Evolutionary conservation across 805 yeast genomes (phyloP).

Genomic region (Saccharomycopsis fibuligera): DNA sequence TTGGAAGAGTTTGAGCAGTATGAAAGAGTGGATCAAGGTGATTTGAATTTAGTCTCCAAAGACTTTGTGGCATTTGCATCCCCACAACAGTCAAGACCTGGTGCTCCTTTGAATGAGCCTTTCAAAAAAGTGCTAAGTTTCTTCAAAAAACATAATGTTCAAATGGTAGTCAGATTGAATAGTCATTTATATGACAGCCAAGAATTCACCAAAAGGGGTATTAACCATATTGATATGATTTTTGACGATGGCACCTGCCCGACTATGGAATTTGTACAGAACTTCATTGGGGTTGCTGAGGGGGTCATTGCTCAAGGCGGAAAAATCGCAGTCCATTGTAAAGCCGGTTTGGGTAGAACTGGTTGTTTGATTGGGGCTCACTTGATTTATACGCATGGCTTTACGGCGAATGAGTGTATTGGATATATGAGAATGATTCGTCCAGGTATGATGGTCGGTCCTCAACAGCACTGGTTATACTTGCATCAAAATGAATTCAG

Average conservation of each 20-base stretch:
- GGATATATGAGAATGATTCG: conserved; percentile 94
- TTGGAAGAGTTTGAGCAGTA: conserved; percentile 91
- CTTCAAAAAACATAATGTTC: conserved; percentile 67
- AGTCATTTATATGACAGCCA: conserved; percentile 82
- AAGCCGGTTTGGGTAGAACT: conserved; percentile 96
- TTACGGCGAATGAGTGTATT: conserved; percentile 94
- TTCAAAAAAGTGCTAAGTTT: conserved; percentile 76
- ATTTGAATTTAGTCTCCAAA: conserved; percentile 83
- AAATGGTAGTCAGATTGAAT: conserved; percentile 85
- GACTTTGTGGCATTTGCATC: conserved; percentile 98
- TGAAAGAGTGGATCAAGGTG: conserved; percentile 96
- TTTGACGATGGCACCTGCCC: conserved; percentile 99
- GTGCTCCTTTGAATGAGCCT: conserved; percentile 58
- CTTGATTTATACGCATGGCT: conserved; percentile 90
- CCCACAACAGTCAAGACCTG: conserved; percentile 64
- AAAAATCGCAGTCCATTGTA: conserved; percentile 97
- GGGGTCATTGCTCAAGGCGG: conserved; percentile 81
- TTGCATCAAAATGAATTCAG: conserved; percentile 93
- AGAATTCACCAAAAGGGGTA: conserved; percentile 77
- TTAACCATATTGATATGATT: conserved; percentile 89
- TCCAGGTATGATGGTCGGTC: conserved; percentile 99
- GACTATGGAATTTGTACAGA: conserved; percentile 84
- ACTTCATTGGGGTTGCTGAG: conserved; percentile 92
- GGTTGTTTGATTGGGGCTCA: conserved; percentile 98
- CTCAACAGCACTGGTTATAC: conserved; percentile 98